phyloP scores from a whole-genome alignment of 2,329 filamentous ascomycete genomes.

The Hymenoscyphus occultus region DNA sequence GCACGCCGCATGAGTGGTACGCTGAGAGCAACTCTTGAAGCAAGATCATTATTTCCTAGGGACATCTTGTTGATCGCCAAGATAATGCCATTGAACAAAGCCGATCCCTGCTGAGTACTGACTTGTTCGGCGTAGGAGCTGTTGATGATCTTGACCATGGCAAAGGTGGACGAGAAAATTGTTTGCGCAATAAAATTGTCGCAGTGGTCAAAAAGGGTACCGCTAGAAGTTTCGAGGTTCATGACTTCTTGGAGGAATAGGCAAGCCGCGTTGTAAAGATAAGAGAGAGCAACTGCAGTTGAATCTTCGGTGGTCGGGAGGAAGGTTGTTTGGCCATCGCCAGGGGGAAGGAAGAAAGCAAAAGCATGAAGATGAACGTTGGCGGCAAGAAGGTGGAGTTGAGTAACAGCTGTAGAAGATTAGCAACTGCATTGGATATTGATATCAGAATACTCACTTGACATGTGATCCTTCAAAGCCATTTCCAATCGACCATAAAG shows the following conservation, averaged over 20 bases:
- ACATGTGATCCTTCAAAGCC: slow-evolving; percentile 5
- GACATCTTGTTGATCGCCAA: slow-evolving; percentile 58
- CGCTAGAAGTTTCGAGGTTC: slow-evolving; percentile 21
- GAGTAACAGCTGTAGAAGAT: slow-evolving; percentile 18
- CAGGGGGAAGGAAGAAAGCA: slow-evolving; percentile 31
- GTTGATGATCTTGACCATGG: slow-evolving; percentile 62
- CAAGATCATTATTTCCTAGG: slow-evolving; percentile 63
- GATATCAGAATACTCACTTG: slow-evolving; percentile 10
- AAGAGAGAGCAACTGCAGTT: slow-evolving; percentile 40
- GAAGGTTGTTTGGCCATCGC: slow-evolving; percentile 40
- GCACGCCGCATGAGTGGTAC: slow-evolving; percentile 59
- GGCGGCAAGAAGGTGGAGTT: slow-evolving; percentile 23
- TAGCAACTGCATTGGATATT: neutral
- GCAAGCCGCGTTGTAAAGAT: slow-evolving; percentile 41
- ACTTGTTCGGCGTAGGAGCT: slow-evolving; percentile 59
- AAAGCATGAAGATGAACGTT: slow-evolving; percentile 24
- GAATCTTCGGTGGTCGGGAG: too few species aligned
- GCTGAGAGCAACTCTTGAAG: slow-evolving; percentile 62
- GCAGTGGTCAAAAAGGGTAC: slow-evolving; percentile 44
- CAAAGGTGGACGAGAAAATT: slow-evolving; percentile 62
- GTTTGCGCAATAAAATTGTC: slow-evolving; percentile 65
- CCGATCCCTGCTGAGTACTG: slow-evolving; percentile 53
- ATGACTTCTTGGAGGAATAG: slow-evolving; percentile 22
- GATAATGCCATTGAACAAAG: slow-evolving; percentile 57
- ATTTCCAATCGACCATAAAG: slow-evolving; percentile 7